Percentiles rank a stretch among this genome's conserved stretches.
Evolutionary conservation across 192 early-diverging fungal species (phyloP).

Genomic region (Coemansia javaensis): DNA sequence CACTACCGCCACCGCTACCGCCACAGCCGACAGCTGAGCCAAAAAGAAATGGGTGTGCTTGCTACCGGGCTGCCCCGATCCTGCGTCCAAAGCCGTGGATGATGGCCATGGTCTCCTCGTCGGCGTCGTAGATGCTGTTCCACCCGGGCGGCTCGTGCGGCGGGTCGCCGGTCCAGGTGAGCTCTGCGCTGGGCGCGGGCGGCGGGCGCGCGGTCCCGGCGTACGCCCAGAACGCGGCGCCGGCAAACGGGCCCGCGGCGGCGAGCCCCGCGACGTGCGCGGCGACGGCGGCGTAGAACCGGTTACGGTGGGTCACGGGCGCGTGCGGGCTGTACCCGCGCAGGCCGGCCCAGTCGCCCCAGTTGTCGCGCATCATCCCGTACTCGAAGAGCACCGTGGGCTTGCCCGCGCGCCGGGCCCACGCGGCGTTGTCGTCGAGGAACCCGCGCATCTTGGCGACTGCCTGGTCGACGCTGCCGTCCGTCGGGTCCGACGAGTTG

Average conservation of each 20-base stretch:
- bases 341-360: conserved; percentile 20
- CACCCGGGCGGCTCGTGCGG: conserved; percentile 60
- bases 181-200: conserved; percentile 12
- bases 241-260: conserved; percentile 22
- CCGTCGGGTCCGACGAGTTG: conserved; percentile 45
- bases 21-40: too few species aligned
- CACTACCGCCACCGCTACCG: too few species aligned
- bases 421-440: conserved; percentile 40
- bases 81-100: conserved; percentile 8
- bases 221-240: conserved; percentile 66
- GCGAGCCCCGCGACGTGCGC: conserved; percentile 5
- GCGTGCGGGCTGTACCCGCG: conserved; percentile 46
- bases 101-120: conserved; percentile 24
- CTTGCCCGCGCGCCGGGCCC: conserved; percentile 50
- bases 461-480: conserved; percentile 28
- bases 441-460: conserved; percentile 41
- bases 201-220: conserved; percentile 51
- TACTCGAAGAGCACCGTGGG: conserved; percentile 58
- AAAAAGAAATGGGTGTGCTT: not conserved
- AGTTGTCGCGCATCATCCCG: conserved; percentile 52
- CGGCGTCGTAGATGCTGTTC: conserved; percentile 62
- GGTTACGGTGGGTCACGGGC: conserved; percentile 51
- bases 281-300: conserved; percentile 50
- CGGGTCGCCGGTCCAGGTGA: conserved; percentile 56
- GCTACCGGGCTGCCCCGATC: too few species aligned